A percentile compares a stretch with the other conserved stretches of the same genome.
These are phyloP conservation scores for Veloboletus limbatus DNA, from an alignment of 1,284 basidiomycete genomes.

Conservation along the genomic window DNA sequence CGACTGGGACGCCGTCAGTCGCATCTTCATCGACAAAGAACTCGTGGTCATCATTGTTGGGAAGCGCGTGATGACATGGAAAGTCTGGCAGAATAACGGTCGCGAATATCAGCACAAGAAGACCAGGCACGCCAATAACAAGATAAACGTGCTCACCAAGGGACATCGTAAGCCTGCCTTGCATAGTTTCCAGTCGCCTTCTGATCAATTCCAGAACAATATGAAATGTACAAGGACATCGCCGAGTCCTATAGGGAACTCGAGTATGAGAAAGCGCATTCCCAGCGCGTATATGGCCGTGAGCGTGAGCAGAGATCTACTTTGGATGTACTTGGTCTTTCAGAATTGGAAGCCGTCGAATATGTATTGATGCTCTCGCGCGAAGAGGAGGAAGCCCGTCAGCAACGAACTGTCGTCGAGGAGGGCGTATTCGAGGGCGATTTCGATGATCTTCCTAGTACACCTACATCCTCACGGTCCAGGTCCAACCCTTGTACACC, in stretches of 20 bases:
- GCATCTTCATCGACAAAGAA: constrained; percentile 64
- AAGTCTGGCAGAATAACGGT: constrained; percentile 46
- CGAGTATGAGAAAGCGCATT: constrained; percentile 44
- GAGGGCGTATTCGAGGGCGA: constrained; percentile 59
- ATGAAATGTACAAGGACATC: constrained; percentile 66
- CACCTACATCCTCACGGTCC: constrained; percentile 13
- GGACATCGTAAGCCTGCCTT: constrained; percentile 25
- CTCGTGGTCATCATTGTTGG: constrained; percentile 64
- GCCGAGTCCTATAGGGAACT: constrained; percentile 55
- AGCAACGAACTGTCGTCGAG: constrained; percentile 27
- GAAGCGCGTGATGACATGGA: constrained; percentile 67
- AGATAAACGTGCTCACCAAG: constrained; percentile 22
- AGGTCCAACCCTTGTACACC: constrained; percentile 8
- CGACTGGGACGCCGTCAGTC: constrained; percentile 50
- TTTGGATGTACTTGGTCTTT: constrained; percentile 66
- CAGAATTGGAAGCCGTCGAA: constrained; percentile 75
- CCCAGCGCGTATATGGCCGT: constrained; percentile 41
- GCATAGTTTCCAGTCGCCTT: background rate
- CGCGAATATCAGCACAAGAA: constrained; percentile 15
- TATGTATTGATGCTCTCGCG: constrained; percentile 85
- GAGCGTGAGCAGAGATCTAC: constrained; percentile 56
- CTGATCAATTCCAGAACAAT: constrained; percentile 45
- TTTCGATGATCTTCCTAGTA: constrained; percentile 44
- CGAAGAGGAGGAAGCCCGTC: constrained; percentile 58
- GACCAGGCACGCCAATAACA: constrained; percentile 20